Evolutionary conservation across 495 filamentous ascomycete species (phyloP).

Genomic region (Aspergillus cavernicola): DNA sequence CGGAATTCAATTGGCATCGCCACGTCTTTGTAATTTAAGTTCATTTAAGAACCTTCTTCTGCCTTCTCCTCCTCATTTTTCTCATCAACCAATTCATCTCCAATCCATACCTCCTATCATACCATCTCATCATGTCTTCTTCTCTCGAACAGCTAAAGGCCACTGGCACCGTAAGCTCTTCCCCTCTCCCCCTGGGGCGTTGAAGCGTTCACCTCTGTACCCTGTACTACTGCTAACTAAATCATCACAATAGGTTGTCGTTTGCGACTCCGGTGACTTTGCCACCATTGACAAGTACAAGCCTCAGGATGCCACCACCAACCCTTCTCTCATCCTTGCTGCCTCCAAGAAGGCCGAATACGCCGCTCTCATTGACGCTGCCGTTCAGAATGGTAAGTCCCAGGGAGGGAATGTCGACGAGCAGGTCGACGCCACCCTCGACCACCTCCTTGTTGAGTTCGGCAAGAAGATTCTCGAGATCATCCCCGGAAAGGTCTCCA

Average conservation of each 20-base stretch:
- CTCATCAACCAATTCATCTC: slow-evolving; percentile 11
- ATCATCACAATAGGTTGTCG: slow-evolving; percentile 24
- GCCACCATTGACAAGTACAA: slow-evolving; percentile 98
- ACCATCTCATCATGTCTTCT: slow-evolving; percentile 60
- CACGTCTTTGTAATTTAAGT: slow-evolving; percentile 21
- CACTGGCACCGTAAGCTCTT: slow-evolving; percentile 79
- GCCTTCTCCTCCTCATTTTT: slow-evolving; percentile 13
- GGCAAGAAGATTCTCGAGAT: slow-evolving; percentile 96
- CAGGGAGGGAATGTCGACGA: slow-evolving; percentile 62
- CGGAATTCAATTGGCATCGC: slow-evolving; percentile 18
- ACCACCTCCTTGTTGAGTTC: slow-evolving; percentile 95
- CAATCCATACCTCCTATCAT: not conserved
- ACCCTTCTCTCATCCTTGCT: slow-evolving; percentile 95
- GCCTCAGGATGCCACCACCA: slow-evolving; percentile 99
- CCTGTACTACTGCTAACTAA: slow-evolving; percentile 15
- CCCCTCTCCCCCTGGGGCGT: slow-evolving; percentile 58
- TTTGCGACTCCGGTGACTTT: slow-evolving; percentile 28
- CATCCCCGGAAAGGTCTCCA: slow-evolving; percentile 96
- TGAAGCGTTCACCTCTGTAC: slow-evolving; percentile 12
- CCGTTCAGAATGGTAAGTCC: slow-evolving; percentile 79
- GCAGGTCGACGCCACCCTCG: slow-evolving; percentile 78
- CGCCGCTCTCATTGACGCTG: slow-evolving; percentile 82
- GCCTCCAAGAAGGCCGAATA: slow-evolving; percentile 98
- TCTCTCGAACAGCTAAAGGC: slow-evolving; percentile 96
- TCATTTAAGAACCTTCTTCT: slow-evolving; percentile 17